Percentiles rank a stretch among this genome's conserved stretches.
Conservation (phyloP, 352 stramenopile genomes). For the Blastocystis sp. region DNA sequence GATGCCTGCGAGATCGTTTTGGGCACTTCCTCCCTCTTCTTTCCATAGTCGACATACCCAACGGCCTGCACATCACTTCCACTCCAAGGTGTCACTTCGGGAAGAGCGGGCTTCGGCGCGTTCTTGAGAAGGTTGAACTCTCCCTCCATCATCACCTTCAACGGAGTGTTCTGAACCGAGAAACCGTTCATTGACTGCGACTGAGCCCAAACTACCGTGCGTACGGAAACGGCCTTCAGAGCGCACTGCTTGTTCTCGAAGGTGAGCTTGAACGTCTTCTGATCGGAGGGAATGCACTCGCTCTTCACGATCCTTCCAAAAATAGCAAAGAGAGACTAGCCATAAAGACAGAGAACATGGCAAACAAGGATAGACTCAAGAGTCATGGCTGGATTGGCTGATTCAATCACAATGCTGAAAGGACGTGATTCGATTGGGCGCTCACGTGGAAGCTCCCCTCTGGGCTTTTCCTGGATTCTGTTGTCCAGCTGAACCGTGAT, state of each 20-base stretch:
- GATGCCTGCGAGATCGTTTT: not conserved
- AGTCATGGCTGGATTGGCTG: not conserved
- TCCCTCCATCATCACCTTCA: not conserved
- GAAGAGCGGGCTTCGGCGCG: not conserved
- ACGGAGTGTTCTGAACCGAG: not conserved
- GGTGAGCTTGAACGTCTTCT: too few species aligned
- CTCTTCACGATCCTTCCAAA: not conserved
- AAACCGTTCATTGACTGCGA: not conserved
- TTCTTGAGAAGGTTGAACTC: not conserved
- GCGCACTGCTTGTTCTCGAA: too few species aligned
- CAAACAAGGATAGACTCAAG: not conserved
- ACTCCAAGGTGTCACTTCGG: not conserved
- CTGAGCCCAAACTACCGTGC: not conserved
- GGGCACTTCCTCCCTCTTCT: not conserved
- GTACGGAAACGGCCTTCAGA: not conserved
- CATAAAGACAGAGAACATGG: not conserved
- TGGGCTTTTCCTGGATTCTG: not conserved
- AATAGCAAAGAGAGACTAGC: not conserved
- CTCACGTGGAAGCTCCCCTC: not conserved
- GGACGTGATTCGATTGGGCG: not conserved
- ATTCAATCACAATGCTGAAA: not conserved
- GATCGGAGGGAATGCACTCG: too few species aligned
- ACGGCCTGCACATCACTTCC: not conserved
- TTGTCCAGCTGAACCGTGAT: not conserved
- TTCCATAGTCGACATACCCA: slow-evolving; percentile 47